Evolutionary conservation across 176 grass and related monocot species (phyloP).

Genomic region (Carex kokanica): DNA sequence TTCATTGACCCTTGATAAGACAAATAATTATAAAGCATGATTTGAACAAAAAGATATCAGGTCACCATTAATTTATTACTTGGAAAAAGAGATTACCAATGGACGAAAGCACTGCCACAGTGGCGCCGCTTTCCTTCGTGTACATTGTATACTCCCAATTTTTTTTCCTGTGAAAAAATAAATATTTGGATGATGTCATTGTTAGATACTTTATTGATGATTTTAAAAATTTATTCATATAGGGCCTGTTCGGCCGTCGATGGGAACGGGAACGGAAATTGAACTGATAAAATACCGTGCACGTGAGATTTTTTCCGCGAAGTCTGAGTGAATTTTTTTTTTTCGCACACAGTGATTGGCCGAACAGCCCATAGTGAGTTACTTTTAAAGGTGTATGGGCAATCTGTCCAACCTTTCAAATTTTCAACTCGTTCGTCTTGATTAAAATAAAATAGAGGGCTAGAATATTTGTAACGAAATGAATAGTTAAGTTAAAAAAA

Average conservation of each 20-base stretch:
- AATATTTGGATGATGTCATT: neutral
- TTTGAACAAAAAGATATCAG: neutral
- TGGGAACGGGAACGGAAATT: too few relatives aligned
- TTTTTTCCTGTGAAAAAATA: neutral
- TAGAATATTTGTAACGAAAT: too few relatives aligned
- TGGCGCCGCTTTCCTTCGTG: neutral
- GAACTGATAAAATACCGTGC: too few relatives aligned
- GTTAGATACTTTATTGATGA: neutral
- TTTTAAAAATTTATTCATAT: neutral
- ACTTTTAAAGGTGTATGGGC: too few relatives aligned
- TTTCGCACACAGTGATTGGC: too few relatives aligned
- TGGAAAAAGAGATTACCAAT: neutral
- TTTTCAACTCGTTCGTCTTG: too few relatives aligned
- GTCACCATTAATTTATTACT: neutral
- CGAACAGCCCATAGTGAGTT: too few relatives aligned
- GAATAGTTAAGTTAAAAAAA: neutral
- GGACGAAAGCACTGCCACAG: neutral
- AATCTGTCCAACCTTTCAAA: too few relatives aligned
- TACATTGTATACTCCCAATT: neutral
- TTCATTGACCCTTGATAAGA: conserved; percentile 1
- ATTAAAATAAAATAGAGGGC: too few relatives aligned
- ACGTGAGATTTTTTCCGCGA: too few relatives aligned
- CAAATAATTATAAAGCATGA: neutral
- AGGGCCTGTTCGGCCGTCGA: too few relatives aligned
- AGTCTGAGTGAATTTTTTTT: too few relatives aligned